Evolutionary conservation across 176 grass and related monocot species (phyloP), one percentile per base, ranked within the genome.

Genomic region (Rhipidocladum racemiflorum): DNA sequence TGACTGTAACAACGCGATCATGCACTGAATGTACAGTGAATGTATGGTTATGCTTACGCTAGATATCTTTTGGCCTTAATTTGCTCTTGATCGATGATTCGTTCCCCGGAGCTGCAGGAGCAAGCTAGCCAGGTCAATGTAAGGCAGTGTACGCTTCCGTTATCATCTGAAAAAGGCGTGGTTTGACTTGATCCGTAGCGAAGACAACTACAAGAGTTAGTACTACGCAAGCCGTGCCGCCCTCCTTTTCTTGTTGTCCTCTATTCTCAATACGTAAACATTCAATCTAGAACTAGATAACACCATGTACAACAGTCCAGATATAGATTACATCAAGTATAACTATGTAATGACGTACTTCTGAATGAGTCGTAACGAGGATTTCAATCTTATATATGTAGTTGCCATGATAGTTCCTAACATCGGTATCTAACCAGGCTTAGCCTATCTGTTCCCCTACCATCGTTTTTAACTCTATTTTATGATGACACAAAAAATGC

Each of bases 341-440:
- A 74, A 28, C 20, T 56, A 40, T 12, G 46, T 44, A 3, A 32
- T 73, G 79, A 44, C 72, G 30, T 7, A 77, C 3, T 36, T 9
- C 0, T 46, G 7, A 75, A 25, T 60, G 34, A 35, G 13, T 8
- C 14, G 44, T 46, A 46, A 70, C 82, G 70, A 44, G 24, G 44
- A 10, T 30, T 13, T 17, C 4, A 8, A 48, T 32, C 12, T 14
- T 34, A 1, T 39, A 1, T 39, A n/a, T 20, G 20, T 16, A 44
- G 32, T 50, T 62, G 42, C 65, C 16, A 12, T 40, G 74, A 59
- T 21, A 56, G 20, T 11, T 9, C 39, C 27, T 53, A 75, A 24
- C 55, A 27, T 78, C 32, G 54, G 62, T 59, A 53, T 49, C 30
- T 61, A 82, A 81, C 78, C 50, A 65, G 10, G 43, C 9, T 46